Evolutionary conservation across 768 basidiomycete genomes (phyloP).

Genomic region (Boletales sp.): DNA sequence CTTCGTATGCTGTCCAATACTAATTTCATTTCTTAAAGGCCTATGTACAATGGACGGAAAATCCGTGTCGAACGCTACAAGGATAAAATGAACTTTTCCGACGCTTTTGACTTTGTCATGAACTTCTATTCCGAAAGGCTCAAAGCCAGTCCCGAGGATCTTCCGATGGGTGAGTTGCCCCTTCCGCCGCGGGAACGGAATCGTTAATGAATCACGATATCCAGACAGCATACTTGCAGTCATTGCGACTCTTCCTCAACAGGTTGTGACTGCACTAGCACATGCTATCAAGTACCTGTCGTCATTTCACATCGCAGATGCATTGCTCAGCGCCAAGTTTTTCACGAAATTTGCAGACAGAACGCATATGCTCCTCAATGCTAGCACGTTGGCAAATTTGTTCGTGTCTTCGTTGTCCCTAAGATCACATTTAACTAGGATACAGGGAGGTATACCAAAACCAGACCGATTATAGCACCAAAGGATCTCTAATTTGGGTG

Average conservation of each 20-base stretch:
- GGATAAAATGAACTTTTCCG: constrained; percentile 53
- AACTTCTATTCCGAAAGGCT: constrained; percentile 61
- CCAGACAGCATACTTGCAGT: constrained; percentile 61
- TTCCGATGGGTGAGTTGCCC: constrained; percentile 13
- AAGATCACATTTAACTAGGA: neutral
- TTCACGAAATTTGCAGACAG: constrained; percentile 76
- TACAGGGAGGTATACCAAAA: constrained; percentile 86
- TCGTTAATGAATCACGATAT: neutral
- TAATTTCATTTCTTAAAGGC: constrained; percentile 27
- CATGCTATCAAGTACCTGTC: constrained; percentile 68
- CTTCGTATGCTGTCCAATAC: constrained; percentile 1
- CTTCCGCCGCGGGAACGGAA: neutral
- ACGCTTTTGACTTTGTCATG: constrained; percentile 66
- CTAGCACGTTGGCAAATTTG: constrained; percentile 84
- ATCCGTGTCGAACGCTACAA: constrained; percentile 65
- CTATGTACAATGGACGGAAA: constrained; percentile 36
- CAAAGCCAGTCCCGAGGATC: constrained; percentile 38
- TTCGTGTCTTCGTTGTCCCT: constrained; percentile 25
- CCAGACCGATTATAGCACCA: constrained; percentile 70
- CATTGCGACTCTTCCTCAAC: constrained; percentile 63
- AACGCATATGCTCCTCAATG: constrained; percentile 83
- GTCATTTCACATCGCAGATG: constrained; percentile 73
- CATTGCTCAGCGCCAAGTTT: constrained; percentile 71
- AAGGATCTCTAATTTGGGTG: constrained; percentile 80
- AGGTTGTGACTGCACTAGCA: constrained; percentile 69